Percentiles rank a stretch among this genome's conserved stretches.
Conservation (phyloP, 208 protist genomes). For the Leishmania major region DNA sequence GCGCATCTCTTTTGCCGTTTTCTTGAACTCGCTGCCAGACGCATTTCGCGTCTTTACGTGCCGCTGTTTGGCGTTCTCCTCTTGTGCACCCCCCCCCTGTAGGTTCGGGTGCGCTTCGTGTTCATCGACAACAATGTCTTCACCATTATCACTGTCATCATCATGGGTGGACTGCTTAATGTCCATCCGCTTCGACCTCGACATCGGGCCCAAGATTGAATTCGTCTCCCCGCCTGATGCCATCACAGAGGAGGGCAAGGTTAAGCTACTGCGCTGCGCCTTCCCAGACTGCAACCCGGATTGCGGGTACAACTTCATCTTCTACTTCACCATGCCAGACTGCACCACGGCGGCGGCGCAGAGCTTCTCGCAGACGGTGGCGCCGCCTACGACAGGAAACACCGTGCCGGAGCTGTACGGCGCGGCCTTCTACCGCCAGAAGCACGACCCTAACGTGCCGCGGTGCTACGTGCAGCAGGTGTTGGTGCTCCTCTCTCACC, state of each 20-base stretch:
- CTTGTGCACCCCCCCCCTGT: slow-evolving; percentile 16
- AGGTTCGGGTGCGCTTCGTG: background rate
- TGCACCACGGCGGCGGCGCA: slow-evolving; percentile 37
- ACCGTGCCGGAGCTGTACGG: slow-evolving; percentile 64
- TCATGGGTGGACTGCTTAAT: slow-evolving; percentile 82
- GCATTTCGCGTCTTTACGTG: background rate
- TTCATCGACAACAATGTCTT: background rate
- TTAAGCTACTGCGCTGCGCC: slow-evolving; percentile 47
- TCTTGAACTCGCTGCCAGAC: background rate
- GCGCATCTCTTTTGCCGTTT: background rate
- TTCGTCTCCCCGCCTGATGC: slow-evolving; percentile 56
- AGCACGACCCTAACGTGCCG: slow-evolving; percentile 72
- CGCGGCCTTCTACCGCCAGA: slow-evolving; percentile 84
- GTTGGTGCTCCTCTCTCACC: slow-evolving; percentile 74
- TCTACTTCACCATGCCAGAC: slow-evolving; percentile 79
- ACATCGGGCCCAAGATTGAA: slow-evolving; percentile 82
- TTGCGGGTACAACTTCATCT: slow-evolving; percentile 86
- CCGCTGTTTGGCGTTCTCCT: background rate
- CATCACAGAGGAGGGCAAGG: slow-evolving; percentile 58
- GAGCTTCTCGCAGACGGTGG: slow-evolving; percentile 35
- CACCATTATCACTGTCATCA: slow-evolving; percentile 23
- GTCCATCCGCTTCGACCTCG: slow-evolving; percentile 88
- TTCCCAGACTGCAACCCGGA: slow-evolving; percentile 90
- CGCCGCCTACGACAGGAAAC: slow-evolving; percentile 23
- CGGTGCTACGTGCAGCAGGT: slow-evolving; percentile 89